Percentiles rank a stretch among this genome's conserved stretches.
Conservation (phyloP, 257 asterid genomes). For the Solanum peruvianum region DNA sequence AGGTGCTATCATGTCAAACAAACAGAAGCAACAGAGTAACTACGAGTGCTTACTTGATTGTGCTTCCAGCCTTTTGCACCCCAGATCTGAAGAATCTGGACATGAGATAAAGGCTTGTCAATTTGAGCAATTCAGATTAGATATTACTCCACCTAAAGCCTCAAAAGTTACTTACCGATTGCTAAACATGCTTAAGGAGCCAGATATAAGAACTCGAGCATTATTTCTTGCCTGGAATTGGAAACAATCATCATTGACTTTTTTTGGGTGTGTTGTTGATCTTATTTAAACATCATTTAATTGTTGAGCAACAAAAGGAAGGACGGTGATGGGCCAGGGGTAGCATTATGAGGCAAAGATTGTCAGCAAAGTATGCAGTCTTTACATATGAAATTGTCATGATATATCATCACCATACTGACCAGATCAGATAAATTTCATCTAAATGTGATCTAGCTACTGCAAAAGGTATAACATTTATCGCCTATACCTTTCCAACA, state of each 20-base stretch:
- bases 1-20: not conserved
- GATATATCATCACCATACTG: not conserved
- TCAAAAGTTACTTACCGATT: conserved; percentile 10
- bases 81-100: conserved; percentile 25
- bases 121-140: not conserved
- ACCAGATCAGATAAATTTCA: not conserved
- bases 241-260: not conserved
- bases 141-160: not conserved
- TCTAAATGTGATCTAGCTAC: not conserved
- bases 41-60: conserved; percentile 10
- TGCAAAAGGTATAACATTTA: not conserved
- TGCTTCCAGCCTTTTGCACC: conserved; percentile 27
- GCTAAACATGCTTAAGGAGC: conserved; percentile 26
- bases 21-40: not conserved
- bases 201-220: conserved; percentile 29
- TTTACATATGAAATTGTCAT: not conserved
- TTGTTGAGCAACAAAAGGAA: not conserved
- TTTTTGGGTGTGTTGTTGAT: not conserved
- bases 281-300: not conserved
- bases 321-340: not conserved
- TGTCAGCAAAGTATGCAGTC: not conserved
- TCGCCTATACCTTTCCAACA: not conserved
- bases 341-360: not conserved
- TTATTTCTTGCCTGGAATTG: conserved; percentile 30
- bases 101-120: not conserved